phyloP scores from a whole-genome alignment of 106 monocot species.

The Cymbidium sinense region DNA sequence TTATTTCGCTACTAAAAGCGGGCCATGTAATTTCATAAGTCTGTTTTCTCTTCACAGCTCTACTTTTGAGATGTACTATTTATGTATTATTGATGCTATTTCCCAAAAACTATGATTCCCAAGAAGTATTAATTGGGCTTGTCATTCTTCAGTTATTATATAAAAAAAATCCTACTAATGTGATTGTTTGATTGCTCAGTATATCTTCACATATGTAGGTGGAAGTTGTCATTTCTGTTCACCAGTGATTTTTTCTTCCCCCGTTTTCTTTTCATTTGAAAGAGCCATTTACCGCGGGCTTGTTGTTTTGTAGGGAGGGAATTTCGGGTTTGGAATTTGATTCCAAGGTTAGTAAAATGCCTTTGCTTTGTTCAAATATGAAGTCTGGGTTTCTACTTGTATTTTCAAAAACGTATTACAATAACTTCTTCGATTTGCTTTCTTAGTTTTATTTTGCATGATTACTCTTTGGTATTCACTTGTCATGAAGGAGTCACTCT shows the following conservation, averaged over 20 bases:
- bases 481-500: background rate
- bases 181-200: background rate
- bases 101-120: background rate
- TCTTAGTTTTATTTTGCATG: background rate
- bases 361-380: background rate
- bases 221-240: background rate
- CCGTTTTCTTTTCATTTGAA: background rate
- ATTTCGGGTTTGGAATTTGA: slow-evolving; percentile 5
- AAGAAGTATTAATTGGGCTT: background rate
- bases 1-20: background rate
- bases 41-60: background rate
- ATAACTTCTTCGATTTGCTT: background rate
- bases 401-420: background rate
- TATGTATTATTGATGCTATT: background rate
- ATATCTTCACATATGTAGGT: background rate
- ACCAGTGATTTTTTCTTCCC: background rate
- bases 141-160: background rate
- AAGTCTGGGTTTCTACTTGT: background rate
- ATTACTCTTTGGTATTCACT: background rate
- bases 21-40: background rate
- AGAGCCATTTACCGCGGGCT: background rate
- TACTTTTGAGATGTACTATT: background rate
- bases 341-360: background rate
- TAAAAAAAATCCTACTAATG: background rate
- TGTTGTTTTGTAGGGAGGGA: slow-evolving; percentile 10